These are phyloP conservation scores for Punctularia strigosozonata DNA, from an alignment of 768 basidiomycete genomes.

Conservation along the genomic window DNA sequence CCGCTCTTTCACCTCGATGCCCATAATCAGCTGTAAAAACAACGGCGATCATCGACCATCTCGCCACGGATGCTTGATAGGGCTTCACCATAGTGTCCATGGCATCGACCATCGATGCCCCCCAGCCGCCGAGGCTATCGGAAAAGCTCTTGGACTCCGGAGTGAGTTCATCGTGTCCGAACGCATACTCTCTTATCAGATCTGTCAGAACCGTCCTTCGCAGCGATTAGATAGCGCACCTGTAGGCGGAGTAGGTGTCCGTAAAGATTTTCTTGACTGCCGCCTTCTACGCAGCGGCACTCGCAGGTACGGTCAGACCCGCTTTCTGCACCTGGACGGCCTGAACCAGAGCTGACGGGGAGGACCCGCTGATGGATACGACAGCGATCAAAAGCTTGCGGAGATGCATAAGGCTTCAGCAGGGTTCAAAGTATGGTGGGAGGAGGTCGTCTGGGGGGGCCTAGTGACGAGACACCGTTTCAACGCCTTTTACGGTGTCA, in stretches of 20 bases:
- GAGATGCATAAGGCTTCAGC: too few relatives aligned
- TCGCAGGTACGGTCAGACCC: constrained; percentile 29
- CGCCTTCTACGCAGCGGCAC: constrained; percentile 23
- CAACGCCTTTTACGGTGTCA: too few relatives aligned
- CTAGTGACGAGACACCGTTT: too few relatives aligned
- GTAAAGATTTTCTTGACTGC: constrained; percentile 37
- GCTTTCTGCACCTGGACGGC: constrained; percentile 33
- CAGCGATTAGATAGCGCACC: constrained; percentile 20
- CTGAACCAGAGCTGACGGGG: not conserved
- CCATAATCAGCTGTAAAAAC: constrained; percentile 40
- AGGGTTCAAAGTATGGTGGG: too few relatives aligned
- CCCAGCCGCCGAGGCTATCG: constrained; percentile 32
- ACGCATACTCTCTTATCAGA: constrained; percentile 37
- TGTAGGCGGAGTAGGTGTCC: constrained; percentile 44
- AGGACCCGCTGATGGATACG: too few relatives aligned
- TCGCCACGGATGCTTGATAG: too few relatives aligned
- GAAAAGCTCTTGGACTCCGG: constrained; percentile 31
- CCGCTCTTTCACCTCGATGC: constrained; percentile 32
- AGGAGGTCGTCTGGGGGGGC: too few relatives aligned
- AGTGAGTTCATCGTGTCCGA: constrained; percentile 47
- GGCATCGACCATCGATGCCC: constrained; percentile 53
- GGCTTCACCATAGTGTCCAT: constrained; percentile 44
- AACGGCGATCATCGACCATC: not conserved
- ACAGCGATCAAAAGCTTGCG: too few relatives aligned
- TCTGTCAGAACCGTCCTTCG: not conserved